phyloP scores from a whole-genome alignment of 805 yeast genomes.

The Ogataea methylovora region DNA sequence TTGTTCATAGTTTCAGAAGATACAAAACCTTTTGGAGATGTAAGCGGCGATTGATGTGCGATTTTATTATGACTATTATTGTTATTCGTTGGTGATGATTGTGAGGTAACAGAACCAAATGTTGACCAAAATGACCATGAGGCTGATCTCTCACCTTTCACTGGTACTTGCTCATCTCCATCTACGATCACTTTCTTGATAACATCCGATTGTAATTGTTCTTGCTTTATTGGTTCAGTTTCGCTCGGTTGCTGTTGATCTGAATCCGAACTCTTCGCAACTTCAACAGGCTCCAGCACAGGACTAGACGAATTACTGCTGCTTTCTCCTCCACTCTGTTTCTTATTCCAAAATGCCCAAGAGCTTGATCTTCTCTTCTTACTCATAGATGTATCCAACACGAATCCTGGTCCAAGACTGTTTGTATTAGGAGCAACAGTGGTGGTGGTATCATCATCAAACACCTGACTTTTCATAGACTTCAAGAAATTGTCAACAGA shows the following conservation, averaged over 20 bases:
- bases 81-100: not conserved
- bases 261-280: too few species aligned
- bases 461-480: conserved; percentile 14
- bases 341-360: conserved; percentile 20
- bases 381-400: not conserved
- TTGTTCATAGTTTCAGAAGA: too few species aligned
- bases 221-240: not conserved
- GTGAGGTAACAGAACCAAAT: not conserved
- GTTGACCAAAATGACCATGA: conserved; percentile 24
- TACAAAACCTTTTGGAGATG: too few species aligned
- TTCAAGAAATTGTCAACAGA: conserved; percentile 10
- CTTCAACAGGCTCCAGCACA: too few species aligned
- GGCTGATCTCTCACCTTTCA: conserved; percentile 6
- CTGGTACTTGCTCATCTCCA: conserved; percentile 5
- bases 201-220: conserved; percentile 1
- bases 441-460: conserved; percentile 9
- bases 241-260: not conserved
- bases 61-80: too few species aligned
- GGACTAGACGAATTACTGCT: not conserved
- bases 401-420: conserved; percentile 1
- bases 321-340: not conserved
- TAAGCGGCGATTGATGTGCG: too few species aligned
- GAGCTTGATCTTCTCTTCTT: conserved; percentile 6
- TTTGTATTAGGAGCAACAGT: not conserved
- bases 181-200: conserved; percentile 8